A percentile compares a stretch with the other conserved stretches of the same genome.
Evolutionary conservation across 2,329 filamentous ascomycete species (phyloP).

Genomic region (Pleoardoris graminearum): DNA sequence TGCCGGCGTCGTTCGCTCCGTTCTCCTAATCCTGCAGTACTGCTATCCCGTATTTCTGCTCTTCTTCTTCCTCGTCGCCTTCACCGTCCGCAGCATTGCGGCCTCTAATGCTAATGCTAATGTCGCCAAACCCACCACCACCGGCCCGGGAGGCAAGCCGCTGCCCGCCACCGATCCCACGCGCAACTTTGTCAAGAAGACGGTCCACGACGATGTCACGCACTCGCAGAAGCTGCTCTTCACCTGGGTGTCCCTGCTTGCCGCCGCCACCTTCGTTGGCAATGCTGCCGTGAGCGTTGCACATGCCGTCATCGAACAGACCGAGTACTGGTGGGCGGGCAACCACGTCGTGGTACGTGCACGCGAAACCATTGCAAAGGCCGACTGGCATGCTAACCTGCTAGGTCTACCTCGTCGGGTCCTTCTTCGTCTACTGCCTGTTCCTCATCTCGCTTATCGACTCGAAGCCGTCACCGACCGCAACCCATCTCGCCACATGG

Average conservation of each 20-base stretch:
- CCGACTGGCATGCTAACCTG: constrained; percentile 13
- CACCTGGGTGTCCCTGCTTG: constrained; percentile 70
- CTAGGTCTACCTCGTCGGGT: constrained; percentile 84
- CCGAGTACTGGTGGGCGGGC: constrained; percentile 79
- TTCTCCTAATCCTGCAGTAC: constrained; percentile 53
- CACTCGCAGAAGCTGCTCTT: constrained; percentile 72
- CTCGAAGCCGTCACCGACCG: constrained; percentile 76
- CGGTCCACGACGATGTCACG: constrained; percentile 61
- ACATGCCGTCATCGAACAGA: constrained; percentile 69
- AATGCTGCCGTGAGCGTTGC: constrained; percentile 74
- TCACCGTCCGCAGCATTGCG: constrained; percentile 63
- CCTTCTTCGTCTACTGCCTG: constrained; percentile 84
- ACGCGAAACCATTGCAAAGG: not conserved
- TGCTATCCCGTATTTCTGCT: constrained; percentile 67
- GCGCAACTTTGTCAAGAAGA: constrained; percentile 50
- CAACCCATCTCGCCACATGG: constrained; percentile 82
- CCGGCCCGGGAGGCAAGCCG: constrained; percentile 86
- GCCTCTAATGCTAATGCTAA: constrained; percentile 53
- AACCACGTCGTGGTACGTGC: constrained; percentile 71
- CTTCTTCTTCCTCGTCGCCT: constrained; percentile 64
- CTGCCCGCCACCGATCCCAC: constrained; percentile 66
- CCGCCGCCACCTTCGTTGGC: constrained; percentile 74
- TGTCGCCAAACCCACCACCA: constrained; percentile 54
- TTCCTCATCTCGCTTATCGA: constrained; percentile 86
- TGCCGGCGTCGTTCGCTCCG: constrained; percentile 22